Conservation (phyloP, 352 stramenopile genomes). For the Phytophthora citricola region DNA sequence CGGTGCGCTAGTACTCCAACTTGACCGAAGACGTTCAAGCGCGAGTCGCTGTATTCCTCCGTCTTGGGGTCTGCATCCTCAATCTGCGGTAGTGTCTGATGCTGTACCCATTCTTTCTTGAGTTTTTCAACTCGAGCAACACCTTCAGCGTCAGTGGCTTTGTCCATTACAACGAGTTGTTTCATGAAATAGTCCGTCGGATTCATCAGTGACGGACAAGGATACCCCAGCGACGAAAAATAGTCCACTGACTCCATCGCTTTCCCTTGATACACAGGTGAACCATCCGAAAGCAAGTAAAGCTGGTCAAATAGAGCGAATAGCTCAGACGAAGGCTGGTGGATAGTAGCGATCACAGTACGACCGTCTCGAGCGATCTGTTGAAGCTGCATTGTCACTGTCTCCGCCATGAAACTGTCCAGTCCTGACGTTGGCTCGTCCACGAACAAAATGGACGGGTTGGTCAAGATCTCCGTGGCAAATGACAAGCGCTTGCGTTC, state of each 20-base stretch:
- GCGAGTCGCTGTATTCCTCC: constrained; percentile 17
- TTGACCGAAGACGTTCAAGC: constrained; percentile 34
- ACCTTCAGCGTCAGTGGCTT: constrained; percentile 40
- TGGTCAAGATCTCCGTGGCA: constrained; percentile 85
- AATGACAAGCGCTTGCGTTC: constrained; percentile 87
- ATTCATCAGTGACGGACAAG: constrained; percentile 57
- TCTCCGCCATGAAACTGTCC: constrained; percentile 65
- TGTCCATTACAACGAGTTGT: constrained; percentile 62
- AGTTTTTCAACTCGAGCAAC: constrained; percentile 48
- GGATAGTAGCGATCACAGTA: constrained; percentile 91
- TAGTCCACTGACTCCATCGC: constrained; percentile 50
- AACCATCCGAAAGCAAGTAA: constrained; percentile 58
- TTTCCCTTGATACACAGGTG: constrained; percentile 60
- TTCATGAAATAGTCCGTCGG: constrained; percentile 74
- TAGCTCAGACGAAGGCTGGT: constrained; percentile 73
- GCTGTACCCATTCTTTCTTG: constrained; percentile 42
- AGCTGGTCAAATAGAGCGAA: constrained; percentile 63
- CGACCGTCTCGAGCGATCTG: constrained; percentile 78
- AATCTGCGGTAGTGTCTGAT: constrained; percentile 8
- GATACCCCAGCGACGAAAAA: constrained; percentile 48
- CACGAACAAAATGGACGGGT: constrained; percentile 84
- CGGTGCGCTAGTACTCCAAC: constrained; percentile 42
- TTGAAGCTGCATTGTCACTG: constrained; percentile 50
- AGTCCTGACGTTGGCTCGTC: constrained; percentile 82
- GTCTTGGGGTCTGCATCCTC: constrained; percentile 4